Evolutionary conservation across 192 early-diverging fungal species (phyloP).

Genomic region (Pecoramyces ruminantium): DNA sequence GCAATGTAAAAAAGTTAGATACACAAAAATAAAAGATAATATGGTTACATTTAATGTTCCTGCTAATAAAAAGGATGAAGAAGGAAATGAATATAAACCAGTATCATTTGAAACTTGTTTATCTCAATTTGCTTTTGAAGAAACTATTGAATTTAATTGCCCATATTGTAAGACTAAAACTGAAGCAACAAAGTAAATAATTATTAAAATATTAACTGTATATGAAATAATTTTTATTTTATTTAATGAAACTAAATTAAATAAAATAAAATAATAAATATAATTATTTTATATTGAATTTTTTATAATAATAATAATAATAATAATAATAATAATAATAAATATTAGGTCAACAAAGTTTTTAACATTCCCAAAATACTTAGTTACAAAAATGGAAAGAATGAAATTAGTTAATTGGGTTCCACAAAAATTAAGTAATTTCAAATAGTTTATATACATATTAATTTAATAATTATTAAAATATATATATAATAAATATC

Average conservation of each 20-base stretch:
- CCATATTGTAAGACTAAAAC: conserved; percentile 40
- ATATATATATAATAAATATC: too few relatives aligned
- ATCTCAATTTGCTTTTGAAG: conserved; percentile 27
- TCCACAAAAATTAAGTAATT: conserved; percentile 40
- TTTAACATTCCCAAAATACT: conserved; percentile 53
- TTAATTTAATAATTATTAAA: too few relatives aligned
- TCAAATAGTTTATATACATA: neutral
- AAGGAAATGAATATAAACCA: conserved; percentile 21
- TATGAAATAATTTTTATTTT: too few relatives aligned
- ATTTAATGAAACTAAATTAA: too few relatives aligned
- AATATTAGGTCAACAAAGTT: conserved; percentile 45
- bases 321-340: too few relatives aligned
- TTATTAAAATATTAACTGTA: too few relatives aligned
- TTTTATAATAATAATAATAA: neutral
- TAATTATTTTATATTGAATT: too few relatives aligned
- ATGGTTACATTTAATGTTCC: conserved; percentile 50
- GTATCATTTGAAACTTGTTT: conserved; percentile 52
- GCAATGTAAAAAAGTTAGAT: conserved; percentile 67
- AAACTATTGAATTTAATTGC: conserved; percentile 43
- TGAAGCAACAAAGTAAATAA: conserved; percentile 29
- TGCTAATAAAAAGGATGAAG: conserved; percentile 21
- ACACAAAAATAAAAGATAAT: conserved; percentile 27
- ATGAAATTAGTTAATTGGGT: conserved; percentile 74
- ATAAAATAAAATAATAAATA: too few relatives aligned
- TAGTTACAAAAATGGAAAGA: conserved; percentile 50